Evolutionary conservation across 2,329 filamentous ascomycete genomes (phyloP).

Genomic region (Albifimbria verrucaria): DNA sequence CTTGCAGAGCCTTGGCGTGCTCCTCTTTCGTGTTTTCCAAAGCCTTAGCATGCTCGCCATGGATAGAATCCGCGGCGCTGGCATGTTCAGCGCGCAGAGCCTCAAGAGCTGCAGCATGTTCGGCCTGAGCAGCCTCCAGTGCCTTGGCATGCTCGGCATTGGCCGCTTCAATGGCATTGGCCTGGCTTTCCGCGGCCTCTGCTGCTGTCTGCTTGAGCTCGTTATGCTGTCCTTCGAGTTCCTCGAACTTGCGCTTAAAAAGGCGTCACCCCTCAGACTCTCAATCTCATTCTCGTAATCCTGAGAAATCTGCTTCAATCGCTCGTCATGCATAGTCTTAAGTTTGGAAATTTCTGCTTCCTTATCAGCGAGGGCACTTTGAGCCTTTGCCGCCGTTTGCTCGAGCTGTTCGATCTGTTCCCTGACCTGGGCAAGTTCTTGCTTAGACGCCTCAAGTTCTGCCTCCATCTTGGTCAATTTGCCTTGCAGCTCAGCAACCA

Average conservation of each 20-base stretch:
- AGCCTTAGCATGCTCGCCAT: constrained; percentile 53
- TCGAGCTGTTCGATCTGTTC: constrained; percentile 46
- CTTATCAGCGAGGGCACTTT: constrained; percentile 43
- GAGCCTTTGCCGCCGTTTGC: constrained; percentile 44
- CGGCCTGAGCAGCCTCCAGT: constrained; percentile 39
- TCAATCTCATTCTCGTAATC: constrained; percentile 66
- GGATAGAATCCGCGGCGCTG: constrained; percentile 51
- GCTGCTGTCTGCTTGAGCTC: constrained; percentile 39
- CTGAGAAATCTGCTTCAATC: constrained; percentile 55
- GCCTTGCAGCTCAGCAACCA: constrained; percentile 35
- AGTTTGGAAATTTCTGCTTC: constrained; percentile 48
- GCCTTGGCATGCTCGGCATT: constrained; percentile 54
- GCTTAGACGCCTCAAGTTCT: constrained; percentile 43
- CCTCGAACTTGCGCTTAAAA: constrained; percentile 63
- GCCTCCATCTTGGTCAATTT: constrained; percentile 40
- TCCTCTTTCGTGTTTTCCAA: constrained; percentile 41
- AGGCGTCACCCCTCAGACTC: constrained; percentile 58
- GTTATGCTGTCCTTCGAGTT: constrained; percentile 55
- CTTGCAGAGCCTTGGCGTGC: constrained; percentile 48
- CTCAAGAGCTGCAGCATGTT: constrained; percentile 44
- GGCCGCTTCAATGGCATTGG: constrained; percentile 41
- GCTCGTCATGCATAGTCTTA: constrained; percentile 54
- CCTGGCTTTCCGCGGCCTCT: constrained; percentile 35
- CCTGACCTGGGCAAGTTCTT: constrained; percentile 36
- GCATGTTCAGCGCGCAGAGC: constrained; percentile 52